Evolutionary conservation across 352 stramenopile genomes (phyloP), one percentile per base, ranked within the genome.

Genomic region (Albugo candida): DNA sequence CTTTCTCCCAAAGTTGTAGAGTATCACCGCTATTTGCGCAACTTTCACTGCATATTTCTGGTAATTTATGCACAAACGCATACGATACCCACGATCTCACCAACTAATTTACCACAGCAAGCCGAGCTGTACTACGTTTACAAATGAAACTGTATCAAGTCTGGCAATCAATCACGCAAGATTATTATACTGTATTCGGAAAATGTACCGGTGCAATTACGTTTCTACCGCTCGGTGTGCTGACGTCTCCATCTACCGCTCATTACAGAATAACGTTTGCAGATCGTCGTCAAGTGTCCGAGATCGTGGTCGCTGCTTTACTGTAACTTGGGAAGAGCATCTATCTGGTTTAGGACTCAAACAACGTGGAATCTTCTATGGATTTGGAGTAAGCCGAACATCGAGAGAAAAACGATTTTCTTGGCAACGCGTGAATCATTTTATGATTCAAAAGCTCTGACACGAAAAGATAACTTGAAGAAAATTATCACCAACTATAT

Each of bases 391-490:
- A 89, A 92, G 49, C 78, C 81, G 0, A 73, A 65, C n/a, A 70
- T 85, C 2, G 68, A 85, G 47, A 68, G 73, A 36, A 73, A 82
- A 44, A 77, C 70, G 41, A 27, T 63, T 97, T 5, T 55, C 58
- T 13, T 96, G 85, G 78, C 92, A 97, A 56, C 86, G 88, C 38
- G 84, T 97, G 24, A 97, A 96, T 59, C 83, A 97, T 56, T 97
- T 97, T 65, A 86, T 39, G 61, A n/a, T n/a, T n/a, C n/a, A n/a
- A n/a, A n/a, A n/a, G n/a, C n/a, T n/a, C n/a, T n/a, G n/a, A n/a
- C n/a, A 91, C 39, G 83, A 81, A 11, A 84, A 85, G 45, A 70
- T 75, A 95, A 47, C 84, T n/a, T n/a, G n/a, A n/a, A n/a, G n/a
- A n/a, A n/a, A n/a, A n/a, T n/a, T n/a, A n/a, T n/a, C n/a, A n/a